A percentile compares a stretch with the other conserved stretches of the same genome.
phyloP scores from a whole-genome alignment of 2,329 filamentous ascomycete genomes.

The Stachybotrys elegans region DNA sequence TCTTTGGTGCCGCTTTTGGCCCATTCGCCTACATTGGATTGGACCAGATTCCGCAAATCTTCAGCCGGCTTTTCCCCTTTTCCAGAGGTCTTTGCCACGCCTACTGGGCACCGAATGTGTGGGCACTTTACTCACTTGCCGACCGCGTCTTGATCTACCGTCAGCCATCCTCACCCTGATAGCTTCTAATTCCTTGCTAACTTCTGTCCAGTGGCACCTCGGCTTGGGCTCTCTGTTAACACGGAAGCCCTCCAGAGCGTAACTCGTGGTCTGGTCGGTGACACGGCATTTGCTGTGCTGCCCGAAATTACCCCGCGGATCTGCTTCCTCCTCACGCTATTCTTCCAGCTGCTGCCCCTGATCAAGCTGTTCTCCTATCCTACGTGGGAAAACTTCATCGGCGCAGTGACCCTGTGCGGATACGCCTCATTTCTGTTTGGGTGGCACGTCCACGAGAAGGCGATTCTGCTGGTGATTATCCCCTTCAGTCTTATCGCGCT shows the following conservation, averaged over 20 bases:
- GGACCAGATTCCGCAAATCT: conserved; percentile 72
- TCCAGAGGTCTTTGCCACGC: conserved; percentile 91
- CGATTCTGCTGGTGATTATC: conserved; percentile 87
- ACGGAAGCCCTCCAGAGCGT: conserved; percentile 76
- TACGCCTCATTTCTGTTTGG: conserved; percentile 97
- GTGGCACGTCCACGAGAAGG: conserved; percentile 98
- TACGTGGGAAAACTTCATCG: conserved; percentile 85
- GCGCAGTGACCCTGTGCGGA: conserved; percentile 84
- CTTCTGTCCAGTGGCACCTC: conserved; percentile 63
- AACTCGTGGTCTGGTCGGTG: conserved; percentile 86
- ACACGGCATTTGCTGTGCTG: conserved; percentile 89
- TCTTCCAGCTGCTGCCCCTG: conserved; percentile 76
- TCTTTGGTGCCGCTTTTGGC: conserved; percentile 80
- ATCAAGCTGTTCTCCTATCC: conserved; percentile 76
- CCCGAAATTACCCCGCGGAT: conserved; percentile 75
- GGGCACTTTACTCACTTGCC: conserved; percentile 92
- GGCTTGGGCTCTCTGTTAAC: conserved; percentile 69
- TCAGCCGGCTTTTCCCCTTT: conserved; percentile 87
- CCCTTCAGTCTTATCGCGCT: conserved; percentile 92
- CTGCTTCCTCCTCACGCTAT: conserved; percentile 78
- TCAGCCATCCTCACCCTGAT: conserved; percentile 37
- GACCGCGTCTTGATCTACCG: conserved; percentile 79
- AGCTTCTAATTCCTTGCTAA: conserved; percentile 6
- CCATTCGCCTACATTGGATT: conserved; percentile 71
- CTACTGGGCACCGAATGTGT: conserved; percentile 97